A percentile compares a stretch with the other conserved stretches of the same genome.
Conservation (phyloP, 2,329 filamentous ascomycete genomes). For the Apiospora malaysiana region DNA sequence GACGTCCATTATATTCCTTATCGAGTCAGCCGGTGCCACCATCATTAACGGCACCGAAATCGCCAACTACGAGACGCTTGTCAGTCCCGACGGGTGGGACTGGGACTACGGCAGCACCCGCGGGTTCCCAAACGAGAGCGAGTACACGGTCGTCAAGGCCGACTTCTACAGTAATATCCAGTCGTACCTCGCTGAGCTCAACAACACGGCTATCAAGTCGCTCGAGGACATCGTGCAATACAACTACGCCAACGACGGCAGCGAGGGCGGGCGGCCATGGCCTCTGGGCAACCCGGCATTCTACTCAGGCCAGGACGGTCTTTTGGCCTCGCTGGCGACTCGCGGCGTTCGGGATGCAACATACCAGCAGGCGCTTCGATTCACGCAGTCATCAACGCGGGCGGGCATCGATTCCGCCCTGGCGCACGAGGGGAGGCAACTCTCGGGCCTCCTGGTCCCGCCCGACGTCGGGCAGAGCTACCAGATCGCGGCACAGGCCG, state of each 20-base stretch:
- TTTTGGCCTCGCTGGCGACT: slow-evolving; percentile 66
- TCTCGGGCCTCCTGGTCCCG: slow-evolving; percentile 72
- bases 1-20: slow-evolving; percentile 50
- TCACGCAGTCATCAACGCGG: slow-evolving; percentile 63
- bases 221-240: slow-evolving; percentile 71
- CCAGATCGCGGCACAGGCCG: slow-evolving; percentile 76
- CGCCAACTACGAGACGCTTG: slow-evolving; percentile 64
- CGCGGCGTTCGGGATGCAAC: slow-evolving; percentile 67
- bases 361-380: slow-evolving; percentile 71
- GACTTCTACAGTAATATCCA: slow-evolving; percentile 70
- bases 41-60: slow-evolving; percentile 75
- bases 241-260: slow-evolving; percentile 67
- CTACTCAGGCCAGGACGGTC: slow-evolving; percentile 73
- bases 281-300: slow-evolving; percentile 64
- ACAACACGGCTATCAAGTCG: slow-evolving; percentile 63
- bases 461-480: slow-evolving; percentile 71
- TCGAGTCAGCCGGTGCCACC: slow-evolving; percentile 67
- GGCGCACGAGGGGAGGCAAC: slow-evolving; percentile 43
- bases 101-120: slow-evolving; percentile 71
- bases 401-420: slow-evolving; percentile 75
- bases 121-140: slow-evolving; percentile 72
- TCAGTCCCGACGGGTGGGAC: slow-evolving; percentile 73
- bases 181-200: slow-evolving; percentile 65
- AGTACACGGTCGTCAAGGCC: slow-evolving; percentile 75
- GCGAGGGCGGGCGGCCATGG: slow-evolving; percentile 69